Evolutionary conservation across 2,329 filamentous ascomycete genomes (phyloP).

Genomic region (Aspergillus tanneri): DNA sequence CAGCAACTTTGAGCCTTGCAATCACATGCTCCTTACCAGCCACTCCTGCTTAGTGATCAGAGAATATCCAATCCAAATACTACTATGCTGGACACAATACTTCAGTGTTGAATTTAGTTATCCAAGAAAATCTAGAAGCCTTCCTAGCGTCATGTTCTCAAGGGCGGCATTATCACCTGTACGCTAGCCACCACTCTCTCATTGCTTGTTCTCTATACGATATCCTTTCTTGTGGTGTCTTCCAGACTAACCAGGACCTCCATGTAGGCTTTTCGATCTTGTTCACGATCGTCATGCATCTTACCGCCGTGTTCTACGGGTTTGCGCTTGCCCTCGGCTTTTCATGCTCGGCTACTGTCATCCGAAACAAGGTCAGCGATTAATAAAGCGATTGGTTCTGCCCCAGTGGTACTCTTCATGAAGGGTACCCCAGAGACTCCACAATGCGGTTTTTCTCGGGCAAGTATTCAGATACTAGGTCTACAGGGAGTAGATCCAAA

Average conservation of each 20-base stretch:
- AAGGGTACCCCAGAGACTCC: constrained; percentile 96
- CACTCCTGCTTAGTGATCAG: neutral
- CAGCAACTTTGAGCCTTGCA: no score
- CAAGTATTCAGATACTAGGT: constrained; percentile 90
- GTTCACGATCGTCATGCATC: constrained; percentile 26
- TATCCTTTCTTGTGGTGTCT: neutral
- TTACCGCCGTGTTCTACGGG: constrained; percentile 22
- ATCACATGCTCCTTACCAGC: no score
- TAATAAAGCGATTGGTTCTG: constrained; percentile 81
- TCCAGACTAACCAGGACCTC: neutral
- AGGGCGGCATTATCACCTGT: neutral
- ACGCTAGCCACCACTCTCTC: neutral
- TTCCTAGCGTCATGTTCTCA: neutral
- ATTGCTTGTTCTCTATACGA: neutral
- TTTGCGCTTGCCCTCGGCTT: constrained; percentile 39
- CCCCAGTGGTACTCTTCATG: constrained; percentile 97
- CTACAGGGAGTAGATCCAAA: constrained; percentile 90
- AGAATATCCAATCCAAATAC: no score
- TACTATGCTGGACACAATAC: no score
- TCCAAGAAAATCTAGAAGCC: neutral
- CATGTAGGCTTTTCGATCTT: constrained; percentile 32
- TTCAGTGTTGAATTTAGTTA: no score
- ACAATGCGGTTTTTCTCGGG: constrained; percentile 94
- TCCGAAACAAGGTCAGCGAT: constrained; percentile 78
- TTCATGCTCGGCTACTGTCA: constrained; percentile 67